Conservation (phyloP, 164 flowering plant genomes). For the Malania oleifera region DNA sequence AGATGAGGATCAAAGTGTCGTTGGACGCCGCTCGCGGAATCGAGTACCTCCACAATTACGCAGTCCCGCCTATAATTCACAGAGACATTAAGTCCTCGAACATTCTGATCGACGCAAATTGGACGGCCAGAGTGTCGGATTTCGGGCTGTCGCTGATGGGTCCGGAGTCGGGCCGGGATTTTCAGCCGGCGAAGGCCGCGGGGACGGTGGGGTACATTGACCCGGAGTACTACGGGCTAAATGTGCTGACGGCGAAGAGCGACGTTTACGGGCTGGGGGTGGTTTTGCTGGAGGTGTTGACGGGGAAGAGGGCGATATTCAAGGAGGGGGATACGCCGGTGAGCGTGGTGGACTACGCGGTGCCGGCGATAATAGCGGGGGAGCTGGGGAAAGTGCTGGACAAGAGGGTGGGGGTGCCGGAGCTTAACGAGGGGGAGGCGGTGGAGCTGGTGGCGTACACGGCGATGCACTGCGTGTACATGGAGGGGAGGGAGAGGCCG, state of each 20-base stretch:
- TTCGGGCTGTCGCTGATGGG: constrained; percentile 86
- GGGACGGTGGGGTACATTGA: constrained; percentile 98
- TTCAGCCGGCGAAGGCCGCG: constrained; percentile 62
- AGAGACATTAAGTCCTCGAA: constrained; percentile 95
- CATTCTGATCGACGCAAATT: constrained; percentile 70
- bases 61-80: constrained; percentile 93
- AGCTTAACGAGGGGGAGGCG: constrained; percentile 63
- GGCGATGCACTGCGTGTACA: constrained; percentile 82
- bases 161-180: constrained; percentile 46
- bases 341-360: constrained; percentile 79
- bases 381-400: constrained; percentile 63
- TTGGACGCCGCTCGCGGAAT: constrained; percentile 91
- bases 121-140: constrained; percentile 92
- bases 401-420: constrained; percentile 60
- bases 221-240: constrained; percentile 89
- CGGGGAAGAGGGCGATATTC: constrained; percentile 88
- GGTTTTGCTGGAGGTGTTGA: constrained; percentile 73
- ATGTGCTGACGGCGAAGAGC: constrained; percentile 86
- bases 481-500: constrained; percentile 92
- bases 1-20: constrained; percentile 70
- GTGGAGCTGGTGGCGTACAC: constrained; percentile 88
- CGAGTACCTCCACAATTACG: constrained; percentile 91
- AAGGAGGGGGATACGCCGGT: constrained; percentile 47
- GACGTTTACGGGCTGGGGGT: constrained; percentile 96
- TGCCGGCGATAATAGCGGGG: constrained; percentile 60